Percentiles rank a stretch among this genome's conserved stretches.
phyloP scores from a whole-genome alignment of 2,329 filamentous ascomycete genomes.

The Fusarium pilosicola region DNA sequence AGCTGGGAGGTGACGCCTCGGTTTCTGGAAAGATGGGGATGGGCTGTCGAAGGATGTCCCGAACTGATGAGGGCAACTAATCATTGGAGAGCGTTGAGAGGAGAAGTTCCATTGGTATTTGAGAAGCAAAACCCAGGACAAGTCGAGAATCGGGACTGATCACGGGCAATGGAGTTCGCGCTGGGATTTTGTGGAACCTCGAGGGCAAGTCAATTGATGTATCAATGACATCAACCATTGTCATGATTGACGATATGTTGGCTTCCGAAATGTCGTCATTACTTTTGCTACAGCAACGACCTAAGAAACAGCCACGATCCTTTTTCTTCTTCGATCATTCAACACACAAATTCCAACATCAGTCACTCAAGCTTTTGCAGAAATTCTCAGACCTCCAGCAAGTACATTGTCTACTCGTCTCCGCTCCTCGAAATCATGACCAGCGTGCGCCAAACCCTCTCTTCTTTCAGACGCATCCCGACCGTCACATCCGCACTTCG shows the following conservation, averaged over 20 bases:
- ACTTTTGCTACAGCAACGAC: not conserved
- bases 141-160: not conserved
- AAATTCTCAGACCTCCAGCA: too few relatives aligned
- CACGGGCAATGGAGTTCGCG: not conserved
- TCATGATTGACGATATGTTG: not conserved
- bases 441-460: not conserved
- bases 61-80: conserved; percentile 7
- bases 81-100: conserved; percentile 4
- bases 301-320: not conserved
- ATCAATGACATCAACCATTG: conserved; percentile 32
- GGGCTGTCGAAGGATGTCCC: conserved; percentile 4
- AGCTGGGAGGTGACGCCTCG: conserved; percentile 9
- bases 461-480: not conserved
- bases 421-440: not conserved
- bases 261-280: conserved; percentile 25
- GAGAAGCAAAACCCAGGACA: not conserved
- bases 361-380: not conserved
- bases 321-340: not conserved
- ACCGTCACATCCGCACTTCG: not conserved
- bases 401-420: not conserved
- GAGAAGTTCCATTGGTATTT: not conserved
- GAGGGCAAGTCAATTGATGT: not conserved
- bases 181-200: conserved; percentile 2
- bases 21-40: conserved; percentile 11
- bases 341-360: not conserved